phyloP scores from a whole-genome alignment of 2,329 filamentous ascomycete genomes.

The Xylariomycetidae sp. region DNA sequence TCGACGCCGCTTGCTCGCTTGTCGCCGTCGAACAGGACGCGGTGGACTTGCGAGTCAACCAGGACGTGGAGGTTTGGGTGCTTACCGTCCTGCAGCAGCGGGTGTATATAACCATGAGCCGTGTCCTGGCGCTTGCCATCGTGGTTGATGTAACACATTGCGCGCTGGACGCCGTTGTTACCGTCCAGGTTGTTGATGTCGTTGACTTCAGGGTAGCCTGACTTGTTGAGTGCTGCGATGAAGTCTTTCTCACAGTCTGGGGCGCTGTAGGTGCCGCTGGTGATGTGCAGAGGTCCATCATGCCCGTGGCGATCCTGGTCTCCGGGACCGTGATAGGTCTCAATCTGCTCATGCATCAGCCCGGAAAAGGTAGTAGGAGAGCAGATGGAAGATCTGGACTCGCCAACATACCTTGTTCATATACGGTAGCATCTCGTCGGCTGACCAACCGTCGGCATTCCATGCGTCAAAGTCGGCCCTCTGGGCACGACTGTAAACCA shows the following conservation, averaged over 20 bases:
- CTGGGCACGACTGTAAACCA: slow-evolving; percentile 31
- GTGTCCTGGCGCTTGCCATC: slow-evolving; percentile 46
- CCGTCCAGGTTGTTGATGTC: slow-evolving; percentile 47
- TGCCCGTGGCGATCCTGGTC: slow-evolving; percentile 42
- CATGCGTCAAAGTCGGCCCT: slow-evolving; percentile 25
- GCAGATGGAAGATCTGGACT: slow-evolving; percentile 5
- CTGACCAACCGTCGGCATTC: slow-evolving; percentile 21
- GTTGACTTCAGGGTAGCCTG: slow-evolving; percentile 45
- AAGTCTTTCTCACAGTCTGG: slow-evolving; percentile 40
- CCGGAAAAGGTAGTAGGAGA: neutral
- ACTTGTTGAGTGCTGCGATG: slow-evolving; percentile 37
- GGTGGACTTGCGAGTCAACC: slow-evolving; percentile 41
- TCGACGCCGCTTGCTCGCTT: slow-evolving; percentile 10
- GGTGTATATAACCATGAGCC: slow-evolving; percentile 45
- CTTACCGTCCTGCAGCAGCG: slow-evolving; percentile 35
- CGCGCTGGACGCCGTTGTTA: slow-evolving; percentile 18
- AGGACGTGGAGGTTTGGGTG: slow-evolving; percentile 48
- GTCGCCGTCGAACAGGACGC: slow-evolving; percentile 11
- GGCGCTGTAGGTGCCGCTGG: slow-evolving; percentile 39
- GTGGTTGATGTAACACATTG: slow-evolving; percentile 16
- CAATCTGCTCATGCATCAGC: slow-evolving; percentile 30
- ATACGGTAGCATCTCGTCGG: slow-evolving; percentile 18
- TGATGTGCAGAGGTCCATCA: slow-evolving; percentile 50
- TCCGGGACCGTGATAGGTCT: slow-evolving; percentile 48
- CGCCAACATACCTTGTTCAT: slow-evolving; percentile 35